phyloP scores from a whole-genome alignment of 2,329 filamentous ascomycete genomes.

The Cryoendolithus antarcticus region DNA sequence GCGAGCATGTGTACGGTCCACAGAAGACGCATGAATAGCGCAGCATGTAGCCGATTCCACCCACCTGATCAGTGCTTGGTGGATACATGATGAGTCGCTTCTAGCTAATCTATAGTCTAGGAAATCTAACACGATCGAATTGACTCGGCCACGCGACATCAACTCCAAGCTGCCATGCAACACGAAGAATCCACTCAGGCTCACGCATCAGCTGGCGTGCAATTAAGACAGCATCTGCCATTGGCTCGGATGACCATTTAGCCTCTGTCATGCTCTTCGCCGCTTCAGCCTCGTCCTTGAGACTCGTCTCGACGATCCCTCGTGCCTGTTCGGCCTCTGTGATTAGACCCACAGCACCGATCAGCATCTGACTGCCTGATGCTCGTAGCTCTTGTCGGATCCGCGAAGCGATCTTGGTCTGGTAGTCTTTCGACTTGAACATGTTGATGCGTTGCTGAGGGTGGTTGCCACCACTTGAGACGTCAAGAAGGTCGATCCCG shows the following conservation, averaged over 20 bases:
- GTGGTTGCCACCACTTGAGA: conserved; percentile 64
- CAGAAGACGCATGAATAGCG: no score
- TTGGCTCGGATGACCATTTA: conserved; percentile 13
- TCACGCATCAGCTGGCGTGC: conserved; percentile 44
- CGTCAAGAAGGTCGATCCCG: conserved; percentile 77
- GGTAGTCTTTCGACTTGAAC: conserved; percentile 33
- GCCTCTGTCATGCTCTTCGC: conserved; percentile 27
- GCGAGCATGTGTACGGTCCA: no score
- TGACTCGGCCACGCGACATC: conserved; percentile 38
- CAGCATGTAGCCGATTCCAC: no score
- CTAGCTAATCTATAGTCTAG: conserved; percentile 10
- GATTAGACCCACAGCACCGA: conserved; percentile 43
- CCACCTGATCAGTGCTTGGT: no score
- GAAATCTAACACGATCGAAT: conserved; percentile 25
- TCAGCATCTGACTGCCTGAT: conserved; percentile 29
- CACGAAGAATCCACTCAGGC: conserved; percentile 42
- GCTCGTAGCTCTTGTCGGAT: conserved; percentile 30
- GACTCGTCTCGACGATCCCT: conserved; percentile 29
- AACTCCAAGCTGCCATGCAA: conserved; percentile 37
- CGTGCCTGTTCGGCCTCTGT: conserved; percentile 40
- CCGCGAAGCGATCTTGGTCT: conserved; percentile 35
- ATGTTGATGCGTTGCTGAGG: conserved; percentile 34
- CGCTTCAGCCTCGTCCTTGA: conserved; percentile 17
- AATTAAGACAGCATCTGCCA: conserved; percentile 40
- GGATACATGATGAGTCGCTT: no score